Evolutionary conservation across 2,329 filamentous ascomycete genomes (phyloP), one percentile per base, ranked within the genome.

Genomic region (Penicillium verrucosum): DNA sequence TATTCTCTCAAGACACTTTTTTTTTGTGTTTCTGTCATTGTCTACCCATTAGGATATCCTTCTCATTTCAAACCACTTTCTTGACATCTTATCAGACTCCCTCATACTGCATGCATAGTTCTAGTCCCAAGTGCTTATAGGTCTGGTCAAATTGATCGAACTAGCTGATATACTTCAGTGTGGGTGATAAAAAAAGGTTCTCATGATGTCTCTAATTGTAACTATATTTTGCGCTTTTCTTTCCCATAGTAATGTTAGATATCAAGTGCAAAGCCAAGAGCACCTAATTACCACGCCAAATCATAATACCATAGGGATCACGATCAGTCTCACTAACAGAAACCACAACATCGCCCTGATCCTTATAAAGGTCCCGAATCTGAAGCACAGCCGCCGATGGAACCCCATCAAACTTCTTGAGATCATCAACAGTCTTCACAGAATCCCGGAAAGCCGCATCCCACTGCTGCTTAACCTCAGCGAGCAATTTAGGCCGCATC

Each of bases 281-380:
- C 16, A 18, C 1, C 48, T 56, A 56, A 21, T 56, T 34, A 12
- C 54, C 54, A 4, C 58, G 62, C 59, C 66, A 63, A 30, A 80
- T 68, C 68, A 90, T 81, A 57, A 97, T 89, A 50, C 88, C 87
- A 75, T 92, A 99, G 0, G 94, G 94, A 80, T 99, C 94, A 58
- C 85, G 81, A 75, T 99, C 94, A 42, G 81, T 81, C 71, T 89
- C 81, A 73, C 92, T 97, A 47, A 95, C 84, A 56, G 87, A 73
- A 14, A 97, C 86, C 54, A 83, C 78, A 18, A 86, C 83, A 23
- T 79, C 77, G 11, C 78, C 78, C 60, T 46, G 27, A 0, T 85
- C 82, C 8, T 72, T 70, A 55, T 83, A 69, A n/a, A 79, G 78
- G 42, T 83, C 80, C 42, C 10, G 36, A 18, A 18, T 74, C 68